Evolutionary conservation across 169 alveolate species (phyloP), one percentile per base, ranked within the genome.

Genomic region (Babesia microti): DNA sequence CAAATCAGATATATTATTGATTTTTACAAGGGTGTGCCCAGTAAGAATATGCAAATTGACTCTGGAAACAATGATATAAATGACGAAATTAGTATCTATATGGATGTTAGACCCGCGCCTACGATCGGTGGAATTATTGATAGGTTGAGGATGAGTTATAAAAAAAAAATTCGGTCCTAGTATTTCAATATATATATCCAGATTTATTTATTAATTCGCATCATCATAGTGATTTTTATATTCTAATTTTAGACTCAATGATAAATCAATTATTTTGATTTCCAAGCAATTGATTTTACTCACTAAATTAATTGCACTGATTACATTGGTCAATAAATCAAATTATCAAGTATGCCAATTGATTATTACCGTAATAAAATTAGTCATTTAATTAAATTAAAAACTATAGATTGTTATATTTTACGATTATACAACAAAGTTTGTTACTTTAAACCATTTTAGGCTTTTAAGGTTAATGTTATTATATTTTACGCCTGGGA

Each of bases 1-100:
- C 70, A 59, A 15, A 68, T 68, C 24, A 65, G 76, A 34, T 65
- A 65, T 32, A 55, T 65, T 19, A 37, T 65, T n/a, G 76, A 65
- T 23, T 65, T 65, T 34, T 65, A 65, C 49, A 65, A 65, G 59
- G 76, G 76, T 0, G 11, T 18, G n/a, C 41, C 71, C 6, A 50
- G 41, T 6, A 44, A 65, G 35, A 42, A n/a, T n/a, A n/a, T n/a
- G n/a, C n/a, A n/a, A n/a, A n/a, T n/a, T n/a, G n/a, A n/a, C n/a
- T n/a, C n/a, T n/a, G n/a, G n/a, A n/a, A n/a, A n/a, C n/a, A n/a
- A n/a, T n/a, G n/a, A n/a, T n/a, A n/a, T n/a, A n/a, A n/a, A 50
- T 36, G 63, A 65, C 11, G 53, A 49, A 11, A n/a, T 54, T 17
- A 47, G 61, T 11, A 65, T 65, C 17, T 42, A 55, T 36, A 55